A percentile compares a stretch with the other conserved stretches of the same genome.
Evolutionary conservation across 2,329 filamentous ascomycete species (phyloP).

Genomic region (Cercospora sp.): DNA sequence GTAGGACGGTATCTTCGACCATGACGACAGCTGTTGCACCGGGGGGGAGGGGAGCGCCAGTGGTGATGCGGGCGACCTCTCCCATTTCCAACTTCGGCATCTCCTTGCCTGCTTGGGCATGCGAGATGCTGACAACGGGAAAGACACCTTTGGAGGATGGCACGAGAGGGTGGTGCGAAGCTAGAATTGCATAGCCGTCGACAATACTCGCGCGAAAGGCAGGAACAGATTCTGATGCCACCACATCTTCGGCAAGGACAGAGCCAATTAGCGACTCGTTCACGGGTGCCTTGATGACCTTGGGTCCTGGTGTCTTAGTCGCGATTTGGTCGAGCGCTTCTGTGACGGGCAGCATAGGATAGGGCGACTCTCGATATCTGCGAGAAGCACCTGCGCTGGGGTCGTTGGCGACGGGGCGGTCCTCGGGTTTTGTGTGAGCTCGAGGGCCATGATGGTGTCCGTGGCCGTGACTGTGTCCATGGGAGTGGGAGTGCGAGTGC

Average conservation of each 20-base stretch:
- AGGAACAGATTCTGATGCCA: conserved; percentile 78
- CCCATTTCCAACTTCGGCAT: conserved; percentile 66
- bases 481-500: background rate
- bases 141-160: conserved; percentile 72
- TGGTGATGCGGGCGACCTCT: conserved; percentile 86
- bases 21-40: conserved; percentile 91
- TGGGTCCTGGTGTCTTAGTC: conserved; percentile 68
- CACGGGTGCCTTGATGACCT: conserved; percentile 60
- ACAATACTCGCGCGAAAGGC: conserved; percentile 96
- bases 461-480: conserved; percentile 37
- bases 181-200: conserved; percentile 88
- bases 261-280: conserved; percentile 67
- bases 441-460: conserved; percentile 61
- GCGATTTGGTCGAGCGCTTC: conserved; percentile 74
- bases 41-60: conserved; percentile 83
- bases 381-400: conserved; percentile 61
- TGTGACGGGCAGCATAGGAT: conserved; percentile 84
- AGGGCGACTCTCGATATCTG: conserved; percentile 81
- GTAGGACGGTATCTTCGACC: conserved; percentile 89
- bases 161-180: conserved; percentile 46
- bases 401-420: conserved; percentile 60
- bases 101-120: conserved; percentile 74
- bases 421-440: conserved; percentile 68
- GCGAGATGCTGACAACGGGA: conserved; percentile 81
- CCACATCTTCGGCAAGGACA: conserved; percentile 80